Percentiles rank a stretch among this genome's conserved stretches.
These are phyloP conservation scores for Trichoderma sp. DNA, from an alignment of 2,329 filamentous ascomycete genomes.

Conservation along the genomic window DNA sequence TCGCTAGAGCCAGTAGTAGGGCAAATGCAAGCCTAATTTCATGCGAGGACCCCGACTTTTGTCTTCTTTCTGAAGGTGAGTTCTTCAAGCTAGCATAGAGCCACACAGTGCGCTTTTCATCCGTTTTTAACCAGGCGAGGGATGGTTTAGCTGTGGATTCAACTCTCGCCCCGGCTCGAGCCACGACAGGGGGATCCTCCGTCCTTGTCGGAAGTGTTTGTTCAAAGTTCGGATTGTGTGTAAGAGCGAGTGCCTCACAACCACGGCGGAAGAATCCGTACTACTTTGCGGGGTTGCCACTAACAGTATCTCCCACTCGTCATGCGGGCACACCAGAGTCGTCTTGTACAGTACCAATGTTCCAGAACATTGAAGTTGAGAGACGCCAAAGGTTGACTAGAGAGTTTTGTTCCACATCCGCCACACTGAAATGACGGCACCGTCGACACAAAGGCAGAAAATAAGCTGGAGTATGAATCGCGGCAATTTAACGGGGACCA, in stretches of 20 bases:
- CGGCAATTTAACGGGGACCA: background rate
- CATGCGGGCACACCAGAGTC: constrained; percentile 2
- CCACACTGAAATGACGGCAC: background rate
- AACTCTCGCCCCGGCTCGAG: background rate
- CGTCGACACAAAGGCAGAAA: background rate
- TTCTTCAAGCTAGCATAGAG: constrained; percentile 12
- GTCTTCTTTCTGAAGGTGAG: background rate
- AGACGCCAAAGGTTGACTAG: background rate
- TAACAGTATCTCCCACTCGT: background rate
- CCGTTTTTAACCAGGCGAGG: constrained; percentile 16
- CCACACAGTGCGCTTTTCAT: constrained; percentile 14
- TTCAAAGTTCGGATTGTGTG: background rate
- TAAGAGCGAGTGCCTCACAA: background rate
- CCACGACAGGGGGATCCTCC: background rate
- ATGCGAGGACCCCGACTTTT: constrained; percentile 19
- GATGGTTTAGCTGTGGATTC: background rate
- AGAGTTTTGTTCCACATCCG: background rate
- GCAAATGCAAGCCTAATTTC: constrained; percentile 16
- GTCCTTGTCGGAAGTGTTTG: background rate
- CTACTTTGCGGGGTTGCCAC: constrained; percentile 16
- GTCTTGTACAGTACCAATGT: background rate
- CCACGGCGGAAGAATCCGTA: background rate
- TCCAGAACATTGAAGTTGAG: background rate
- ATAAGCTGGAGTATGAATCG: background rate
- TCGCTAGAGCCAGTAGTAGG: constrained; percentile 11